Base-by-base conservation (phyloP, 768 basidiomycete species). In the Melanogaster broomeanus region DNA sequence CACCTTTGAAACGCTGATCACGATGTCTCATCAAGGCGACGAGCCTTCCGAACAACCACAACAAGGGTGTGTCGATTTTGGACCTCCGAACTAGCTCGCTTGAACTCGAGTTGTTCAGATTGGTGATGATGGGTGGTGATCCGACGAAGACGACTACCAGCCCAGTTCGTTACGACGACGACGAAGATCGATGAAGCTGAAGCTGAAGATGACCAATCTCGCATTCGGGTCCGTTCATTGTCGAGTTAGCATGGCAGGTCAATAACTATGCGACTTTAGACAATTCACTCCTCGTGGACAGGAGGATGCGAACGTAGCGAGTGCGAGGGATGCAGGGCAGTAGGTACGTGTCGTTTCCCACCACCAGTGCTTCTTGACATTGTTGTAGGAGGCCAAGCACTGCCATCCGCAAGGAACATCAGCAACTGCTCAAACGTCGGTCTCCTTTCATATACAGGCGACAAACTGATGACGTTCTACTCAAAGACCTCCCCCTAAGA, bases 261-360 rank as follows among this genome's bases (percentile, higher is more conserved):
- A 13, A 31, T 31, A 31, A 31, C 6, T 13, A 15, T 13, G 31
- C 12, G 31, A 12, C 13, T 31, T 2, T 19, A 24, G 25, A n/a
- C 47, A 58, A 43, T 55, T 57, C 19, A 7, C 11, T 24, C 2
- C 5, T 10, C 62, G 62, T 3, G 63, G 58, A 39, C 0, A 25
- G 16, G 33, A 2, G 2, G 13, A 4, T 0, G 0, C 0, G 3
- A 0, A 0, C 5, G 0, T 4, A 2, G 21, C 22, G 6, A 21
- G 16, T 11, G 2, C n/a, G 35, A 16, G 15, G 8, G 25, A 31
- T 12, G 2, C 31, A 15, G 3, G 12, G 31, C n/a, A n/a, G n/a
- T n/a, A 31, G 2, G 31, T 31, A 13, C 12, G 9, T 12, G 7
- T 31, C 2, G 31, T 31, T 31, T 31, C 12, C 9, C 12, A 3